Evolutionary conservation across 2,329 filamentous ascomycete species (phyloP).

Genomic region (Xylariales sp.): DNA sequence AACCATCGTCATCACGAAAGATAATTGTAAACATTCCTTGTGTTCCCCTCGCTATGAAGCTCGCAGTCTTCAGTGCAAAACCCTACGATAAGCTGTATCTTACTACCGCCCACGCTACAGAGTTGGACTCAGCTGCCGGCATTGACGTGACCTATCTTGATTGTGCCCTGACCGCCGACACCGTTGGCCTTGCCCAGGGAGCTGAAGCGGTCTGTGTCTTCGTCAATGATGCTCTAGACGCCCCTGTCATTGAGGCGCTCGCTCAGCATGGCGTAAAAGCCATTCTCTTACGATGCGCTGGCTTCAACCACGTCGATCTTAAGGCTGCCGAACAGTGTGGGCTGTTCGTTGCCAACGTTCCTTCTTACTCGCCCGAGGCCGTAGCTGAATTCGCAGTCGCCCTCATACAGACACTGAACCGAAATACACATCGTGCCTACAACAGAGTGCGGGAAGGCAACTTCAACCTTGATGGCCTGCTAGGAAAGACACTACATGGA

Average conservation of each 20-base stretch:
- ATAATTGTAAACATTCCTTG: too few relatives aligned
- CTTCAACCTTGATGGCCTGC: constrained; percentile 60
- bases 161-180: constrained; percentile 51
- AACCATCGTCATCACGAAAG: too few relatives aligned
- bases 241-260: constrained; percentile 46
- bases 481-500: constrained; percentile 56
- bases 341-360: constrained; percentile 61
- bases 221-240: constrained; percentile 58
- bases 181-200: constrained; percentile 47
- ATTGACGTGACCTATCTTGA: constrained; percentile 54
- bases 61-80: constrained; percentile 62
- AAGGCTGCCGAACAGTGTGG: constrained; percentile 46
- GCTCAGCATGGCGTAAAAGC: constrained; percentile 46
- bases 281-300: constrained; percentile 62
- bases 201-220: constrained; percentile 61
- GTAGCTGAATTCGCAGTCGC: constrained; percentile 68
- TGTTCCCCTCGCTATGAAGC: too few relatives aligned
- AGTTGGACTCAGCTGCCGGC: constrained; percentile 27
- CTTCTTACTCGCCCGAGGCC: constrained; percentile 64
- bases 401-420: constrained; percentile 62
- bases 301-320: constrained; percentile 65
- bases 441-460: constrained; percentile 66
- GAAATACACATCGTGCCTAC: constrained; percentile 63
- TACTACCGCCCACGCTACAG: constrained; percentile 33
- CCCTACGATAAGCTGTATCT: constrained; percentile 57